These are phyloP conservation scores for Eutrema yunnanense DNA, from an alignment of 345 rosid genomes.

Conservation along the genomic window DNA sequence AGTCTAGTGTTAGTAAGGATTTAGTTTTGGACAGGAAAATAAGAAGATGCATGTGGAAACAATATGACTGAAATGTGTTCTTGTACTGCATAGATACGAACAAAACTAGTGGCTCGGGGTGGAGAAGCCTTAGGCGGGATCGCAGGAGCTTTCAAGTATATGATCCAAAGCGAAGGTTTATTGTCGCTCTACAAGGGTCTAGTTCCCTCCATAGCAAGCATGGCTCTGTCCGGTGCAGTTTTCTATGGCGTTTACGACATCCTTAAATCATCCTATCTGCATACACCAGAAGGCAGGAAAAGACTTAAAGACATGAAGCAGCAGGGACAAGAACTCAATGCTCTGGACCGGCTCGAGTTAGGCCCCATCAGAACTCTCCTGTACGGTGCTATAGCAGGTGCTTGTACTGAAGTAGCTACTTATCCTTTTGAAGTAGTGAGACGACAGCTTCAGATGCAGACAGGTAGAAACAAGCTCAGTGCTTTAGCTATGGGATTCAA, in stretches of 20 bases:
- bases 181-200: slow-evolving; percentile 90
- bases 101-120: slow-evolving; percentile 84
- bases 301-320: slow-evolving; percentile 63
- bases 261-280: slow-evolving; percentile 73
- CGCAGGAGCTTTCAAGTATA: slow-evolving; percentile 63
- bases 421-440: slow-evolving; percentile 95
- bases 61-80: slow-evolving; percentile 4
- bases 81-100: slow-evolving; percentile 48
- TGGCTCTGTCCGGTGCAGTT: slow-evolving; percentile 94
- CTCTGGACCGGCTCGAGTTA: slow-evolving; percentile 66
- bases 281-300: slow-evolving; percentile 65
- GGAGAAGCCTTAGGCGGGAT: slow-evolving; percentile 91
- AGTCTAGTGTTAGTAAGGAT: background rate
- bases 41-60: background rate
- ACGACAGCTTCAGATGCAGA: slow-evolving; percentile 91
- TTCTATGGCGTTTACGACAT: slow-evolving; percentile 91
- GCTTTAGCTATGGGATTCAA: slow-evolving; percentile 59
- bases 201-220: slow-evolving; percentile 65
- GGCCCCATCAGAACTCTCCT: slow-evolving; percentile 75
- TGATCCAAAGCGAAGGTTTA: slow-evolving; percentile 80
- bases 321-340: slow-evolving; percentile 62
- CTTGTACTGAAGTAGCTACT: slow-evolving; percentile 87
- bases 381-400: slow-evolving; percentile 84
- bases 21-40: background rate
- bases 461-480: slow-evolving; percentile 47